Base-by-base conservation (phyloP, 169 alveolate genomes). In the Theileria orientalis region DNA sequence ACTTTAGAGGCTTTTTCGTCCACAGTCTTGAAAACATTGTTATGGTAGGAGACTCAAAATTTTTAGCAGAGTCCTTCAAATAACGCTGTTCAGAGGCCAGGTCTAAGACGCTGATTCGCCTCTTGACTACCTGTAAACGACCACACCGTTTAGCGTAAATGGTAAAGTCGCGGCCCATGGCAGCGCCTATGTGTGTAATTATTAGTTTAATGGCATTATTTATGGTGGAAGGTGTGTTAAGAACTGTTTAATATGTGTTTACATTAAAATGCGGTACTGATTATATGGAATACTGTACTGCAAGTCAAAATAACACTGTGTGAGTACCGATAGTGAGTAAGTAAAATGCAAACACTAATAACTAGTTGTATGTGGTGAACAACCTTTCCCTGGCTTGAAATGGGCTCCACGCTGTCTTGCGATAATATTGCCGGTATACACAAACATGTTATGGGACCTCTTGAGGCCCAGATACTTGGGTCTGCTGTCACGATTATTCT, bases 331-430 rank as follows among this genome's bases (percentile, higher is more conserved):
- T n/a, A n/a, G n/a, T n/a, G n/a, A n/a, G n/a, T n/a, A n/a, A n/a
- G n/a, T n/a, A n/a, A n/a, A n/a, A n/a, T n/a, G n/a, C n/a, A n/a
- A n/a, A n/a, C n/a, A n/a, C n/a, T 21, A 9, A 47, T 47, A 47
- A 47, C 7, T 47, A 47, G 11, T 3, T 5, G 14, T 47, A 47
- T 5, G 60, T 49, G 30, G 19, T 9, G 14, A 14, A 41, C 40
- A 75, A 83, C 96, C 96, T n/a, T 80, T 76, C 27, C 95, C 96
- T 23, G 96, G 90, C 56, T 90, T 92, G 66, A 91, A 91, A 6
- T 86, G 82, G 11, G 95, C 87, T 44, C 96, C 96, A 35, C 96
- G 86, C 83, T 92, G 96, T 19, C 96, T 62, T 41, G 89, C 94
- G 62, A 92, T 64, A 37, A 92, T 90, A 73, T 92, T 83, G 27